Evolutionary conservation across 805 yeast genomes (phyloP), one percentile per base, ranked within the genome.

Genomic region (Teunomyces barrocoloradensis): DNA sequence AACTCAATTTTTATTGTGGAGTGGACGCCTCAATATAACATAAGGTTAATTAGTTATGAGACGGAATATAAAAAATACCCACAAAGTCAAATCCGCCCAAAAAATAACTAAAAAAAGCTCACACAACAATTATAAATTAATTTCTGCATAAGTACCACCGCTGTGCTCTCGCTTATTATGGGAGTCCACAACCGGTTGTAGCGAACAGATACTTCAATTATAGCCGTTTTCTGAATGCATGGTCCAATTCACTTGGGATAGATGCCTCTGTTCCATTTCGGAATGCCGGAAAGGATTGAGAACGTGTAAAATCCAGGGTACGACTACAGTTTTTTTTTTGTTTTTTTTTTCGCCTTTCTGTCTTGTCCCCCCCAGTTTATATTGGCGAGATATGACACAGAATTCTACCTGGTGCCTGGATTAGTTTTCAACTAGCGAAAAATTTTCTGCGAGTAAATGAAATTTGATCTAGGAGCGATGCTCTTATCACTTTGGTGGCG

Each of bases 141-240:
- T 37, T 12, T 37, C 40, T 37, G 40, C 40, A 23, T 20, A 23
- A 37, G 25, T 13, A 23, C 11, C 34, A 32, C 17, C 34, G 18
- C 34, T 32, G 34, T 32, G 17, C 34, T 32, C 6, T 32, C 40
- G 40, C 29, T 35, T 18, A 37, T 9, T 21, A 13, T 23, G 40
- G 34, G 34, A n/a, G 15, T 23, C 27, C 15, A 35, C 40, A 21
- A 21, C 40, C 29, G 10, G 40, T 1, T 23, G 29, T 12, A 37
- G 29, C 9, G 29, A 23, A 9, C 18, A 37, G 25, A 17, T 17
- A 6, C 29, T 37, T 23, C 40, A 37, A 37, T 13, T 37, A 37
- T 37, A 37, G 40, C 40, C 40, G 40, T 17, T 35, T 18, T 35
- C 38, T 18, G 23, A n/a, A 35, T 11, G 38, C 38, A 35, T 21